Percentiles rank a stretch among this genome's conserved stretches.
Conservation (phyloP, 106 monocot genomes). For the Vanilla planifolia region DNA sequence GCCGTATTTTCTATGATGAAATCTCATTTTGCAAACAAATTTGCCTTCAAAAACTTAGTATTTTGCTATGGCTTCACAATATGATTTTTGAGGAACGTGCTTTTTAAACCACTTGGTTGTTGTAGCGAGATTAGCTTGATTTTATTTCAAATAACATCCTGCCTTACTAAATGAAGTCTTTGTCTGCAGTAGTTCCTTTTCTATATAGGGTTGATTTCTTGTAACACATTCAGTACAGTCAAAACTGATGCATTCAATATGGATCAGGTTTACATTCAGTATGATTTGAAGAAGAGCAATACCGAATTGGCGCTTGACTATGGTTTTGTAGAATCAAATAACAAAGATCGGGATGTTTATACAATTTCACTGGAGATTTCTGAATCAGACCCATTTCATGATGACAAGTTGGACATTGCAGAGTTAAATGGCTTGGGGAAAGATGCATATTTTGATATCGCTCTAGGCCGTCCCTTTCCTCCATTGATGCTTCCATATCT, state of each 20-base stretch:
- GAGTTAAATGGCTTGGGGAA: conserved; percentile 73
- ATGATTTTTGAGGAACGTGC: no score
- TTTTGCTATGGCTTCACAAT: no score
- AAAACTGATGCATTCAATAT: not conserved
- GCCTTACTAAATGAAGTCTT: no score
- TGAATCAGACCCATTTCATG: conserved; percentile 87
- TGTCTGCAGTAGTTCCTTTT: no score
- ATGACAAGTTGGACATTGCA: conserved; percentile 83
- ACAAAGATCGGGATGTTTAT: conserved; percentile 45
- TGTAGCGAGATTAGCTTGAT: no score
- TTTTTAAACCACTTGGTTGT: no score
- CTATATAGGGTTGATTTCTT: no score
- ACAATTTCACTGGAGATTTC: conserved; percentile 82
- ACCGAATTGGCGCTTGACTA: conserved; percentile 89
- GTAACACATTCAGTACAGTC: not conserved
- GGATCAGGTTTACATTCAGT: conserved; percentile 78
- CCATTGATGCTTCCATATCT: conserved; percentile 69
- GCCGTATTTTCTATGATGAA: no score
- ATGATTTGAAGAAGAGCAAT: conserved; percentile 82
- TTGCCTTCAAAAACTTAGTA: no score
- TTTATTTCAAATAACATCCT: no score
- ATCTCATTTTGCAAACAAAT: no score
- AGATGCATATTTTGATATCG: conserved; percentile 80
- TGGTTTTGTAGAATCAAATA: conserved; percentile 67
- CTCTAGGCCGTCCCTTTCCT: conserved; percentile 52